These are phyloP conservation scores for Scedosporium apiospermum DNA, from an alignment of 2,329 filamentous ascomycete species.

Conservation along the genomic window DNA sequence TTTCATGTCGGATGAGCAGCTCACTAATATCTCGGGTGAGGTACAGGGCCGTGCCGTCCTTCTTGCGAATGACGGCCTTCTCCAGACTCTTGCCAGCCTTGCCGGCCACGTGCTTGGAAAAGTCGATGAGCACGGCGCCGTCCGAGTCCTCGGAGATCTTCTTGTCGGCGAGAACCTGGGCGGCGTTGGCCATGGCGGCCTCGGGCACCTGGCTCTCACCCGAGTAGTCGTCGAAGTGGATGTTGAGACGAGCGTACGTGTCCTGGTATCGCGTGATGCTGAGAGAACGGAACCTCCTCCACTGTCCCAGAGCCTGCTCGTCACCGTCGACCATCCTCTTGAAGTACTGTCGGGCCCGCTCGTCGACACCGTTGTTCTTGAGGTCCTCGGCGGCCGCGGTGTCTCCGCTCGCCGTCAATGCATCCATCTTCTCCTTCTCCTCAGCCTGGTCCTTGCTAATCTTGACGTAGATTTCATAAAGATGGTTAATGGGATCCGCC, in stretches of 20 bases:
- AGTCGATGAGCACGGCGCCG: slow-evolving; percentile 65
- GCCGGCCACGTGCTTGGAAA: slow-evolving; percentile 55
- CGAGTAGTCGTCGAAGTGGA: slow-evolving; percentile 63
- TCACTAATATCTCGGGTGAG: slow-evolving; percentile 72
- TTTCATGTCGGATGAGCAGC: slow-evolving; percentile 53
- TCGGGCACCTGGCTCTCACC: slow-evolving; percentile 66
- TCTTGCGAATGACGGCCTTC: slow-evolving; percentile 62
- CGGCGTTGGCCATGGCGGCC: slow-evolving; percentile 55
- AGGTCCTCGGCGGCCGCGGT: slow-evolving; percentile 20
- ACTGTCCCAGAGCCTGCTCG: slow-evolving; percentile 47
- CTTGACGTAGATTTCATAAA: slow-evolving; percentile 73
- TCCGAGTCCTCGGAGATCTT: slow-evolving; percentile 59
- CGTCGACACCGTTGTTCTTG: slow-evolving; percentile 53
- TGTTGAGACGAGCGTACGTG: slow-evolving; percentile 62
- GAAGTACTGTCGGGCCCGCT: slow-evolving; percentile 66
- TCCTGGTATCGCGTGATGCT: slow-evolving; percentile 58
- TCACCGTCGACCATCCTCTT: slow-evolving; percentile 63
- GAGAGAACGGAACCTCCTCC: slow-evolving; percentile 57
- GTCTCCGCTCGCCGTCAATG: slow-evolving; percentile 38
- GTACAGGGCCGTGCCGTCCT: slow-evolving; percentile 67
- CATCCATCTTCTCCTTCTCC: slow-evolving; percentile 58
- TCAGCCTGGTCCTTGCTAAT: slow-evolving; percentile 59
- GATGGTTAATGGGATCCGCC: slow-evolving; percentile 69
- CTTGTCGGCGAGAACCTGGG: slow-evolving; percentile 52
- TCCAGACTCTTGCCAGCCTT: slow-evolving; percentile 62